Base-by-base conservation (phyloP, 23 red algal genomes). In the Gracilaria caudata region DNA sequence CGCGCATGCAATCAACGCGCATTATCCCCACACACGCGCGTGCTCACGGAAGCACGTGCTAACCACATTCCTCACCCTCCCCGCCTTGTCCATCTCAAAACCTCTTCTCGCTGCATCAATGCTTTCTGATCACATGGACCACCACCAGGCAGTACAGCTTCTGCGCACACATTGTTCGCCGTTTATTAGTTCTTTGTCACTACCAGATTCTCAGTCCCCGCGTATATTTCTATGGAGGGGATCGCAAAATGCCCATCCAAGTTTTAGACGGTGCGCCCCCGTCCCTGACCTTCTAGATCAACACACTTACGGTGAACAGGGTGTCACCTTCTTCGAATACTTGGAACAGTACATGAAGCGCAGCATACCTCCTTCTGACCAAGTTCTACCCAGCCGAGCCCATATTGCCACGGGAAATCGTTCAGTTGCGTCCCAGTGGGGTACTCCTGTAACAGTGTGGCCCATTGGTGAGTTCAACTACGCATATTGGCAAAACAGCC, bases 391-490 rank as follows among this genome's bases (percentile, higher is more conserved):
- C 39, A 60, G 51, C 51, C 44, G 29, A 60, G 29, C 77, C 1
- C 77, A 80, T 24, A 80, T 80, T 41, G 77, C 51, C n/a, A 80
- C 77, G 19, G 77, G 77, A 23, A 60, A 33, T 33, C 56, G 51
- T 60, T 80, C 77, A 7, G 37, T 63, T 14, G 77, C 77, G 1
- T 57, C 51, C 16, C 21, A 80, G 51, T 80, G 77, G 77, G 77
- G 77, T 60, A 80, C 36, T 58, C 77, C 77, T 41, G 35, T 58
- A 2, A 80, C 51, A 25, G 51, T 80, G 21, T 80, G 77, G 77
- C 77, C 77, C 34, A 40, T 57, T 60, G 77, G 77, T 26, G 35
- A 54, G 3, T 80, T 80, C 37, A 66, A 11, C 11, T 66, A 71
- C 36, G 36, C 81, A 47, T 72, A 38, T 34, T 71, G 58, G 59